Conservation (phyloP, 2,329 filamentous ascomycete species). For the Aspergillus hiratsukae region DNA sequence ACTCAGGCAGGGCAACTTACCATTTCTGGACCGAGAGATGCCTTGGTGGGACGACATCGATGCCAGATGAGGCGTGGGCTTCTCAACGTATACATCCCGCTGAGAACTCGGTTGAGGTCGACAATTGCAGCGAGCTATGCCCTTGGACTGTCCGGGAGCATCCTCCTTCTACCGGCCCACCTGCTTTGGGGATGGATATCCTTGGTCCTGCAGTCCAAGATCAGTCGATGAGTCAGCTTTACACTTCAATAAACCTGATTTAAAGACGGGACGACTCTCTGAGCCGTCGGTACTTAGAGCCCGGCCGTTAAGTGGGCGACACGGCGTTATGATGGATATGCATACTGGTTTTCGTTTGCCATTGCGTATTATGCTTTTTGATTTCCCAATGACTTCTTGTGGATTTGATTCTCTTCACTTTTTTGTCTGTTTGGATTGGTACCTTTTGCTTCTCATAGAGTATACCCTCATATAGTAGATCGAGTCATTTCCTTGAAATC, state of each 20-base stretch:
- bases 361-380: neutral
- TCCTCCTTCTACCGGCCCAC: conserved; percentile 29
- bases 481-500: neutral
- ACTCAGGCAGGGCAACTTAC: conserved; percentile 26
- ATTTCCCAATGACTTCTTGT: neutral
- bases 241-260: conserved; percentile 33
- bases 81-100: conserved; percentile 36
- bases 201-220: conserved; percentile 29
- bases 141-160: conserved; percentile 39
- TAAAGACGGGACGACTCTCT: conserved; percentile 10
- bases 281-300: neutral
- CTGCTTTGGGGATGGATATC: conserved; percentile 30
- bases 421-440: neutral
- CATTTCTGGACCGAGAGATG: conserved; percentile 33
- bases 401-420: neutral
- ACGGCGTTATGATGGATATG: neutral
- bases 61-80: conserved; percentile 31
- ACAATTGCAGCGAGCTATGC: conserved; percentile 37
- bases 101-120: conserved; percentile 28
- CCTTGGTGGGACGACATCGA: conserved; percentile 24
- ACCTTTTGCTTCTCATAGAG: neutral
- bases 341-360: neutral
- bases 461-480: neutral
- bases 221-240: conserved; percentile 31
- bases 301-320: no score